Percentiles rank a stretch among this genome's conserved stretches.
These are phyloP conservation scores for Aaosphaeria pasadenensis DNA, from an alignment of 2,329 filamentous ascomycete genomes.

Conservation along the genomic window DNA sequence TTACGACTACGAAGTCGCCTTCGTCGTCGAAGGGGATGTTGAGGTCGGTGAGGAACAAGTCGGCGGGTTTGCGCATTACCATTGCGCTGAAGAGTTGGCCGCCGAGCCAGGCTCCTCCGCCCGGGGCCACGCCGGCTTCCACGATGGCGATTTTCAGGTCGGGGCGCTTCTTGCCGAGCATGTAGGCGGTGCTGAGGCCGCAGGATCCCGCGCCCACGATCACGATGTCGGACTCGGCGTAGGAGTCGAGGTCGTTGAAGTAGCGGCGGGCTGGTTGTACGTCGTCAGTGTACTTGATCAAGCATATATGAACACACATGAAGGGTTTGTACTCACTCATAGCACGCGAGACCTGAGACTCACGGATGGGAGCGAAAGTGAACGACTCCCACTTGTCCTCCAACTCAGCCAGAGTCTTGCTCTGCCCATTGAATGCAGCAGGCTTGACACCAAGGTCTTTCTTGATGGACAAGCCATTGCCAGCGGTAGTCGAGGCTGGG, in stretches of 20 bases:
- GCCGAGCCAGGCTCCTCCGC: slow-evolving; percentile 87
- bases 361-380: slow-evolving; percentile 80
- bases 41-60: slow-evolving; percentile 76
- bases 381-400: slow-evolving; percentile 78
- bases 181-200: slow-evolving; percentile 80
- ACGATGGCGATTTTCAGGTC: slow-evolving; percentile 91
- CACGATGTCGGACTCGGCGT: slow-evolving; percentile 91
- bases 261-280: slow-evolving; percentile 63
- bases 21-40: slow-evolving; percentile 87
- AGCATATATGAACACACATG: too few relatives aligned
- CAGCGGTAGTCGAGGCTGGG: slow-evolving; percentile 25
- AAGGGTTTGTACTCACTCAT: slow-evolving; percentile 56
- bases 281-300: not conserved
- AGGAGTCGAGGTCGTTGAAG: slow-evolving; percentile 83
- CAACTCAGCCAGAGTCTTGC: slow-evolving; percentile 61
- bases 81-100: slow-evolving; percentile 94
- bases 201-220: slow-evolving; percentile 90
- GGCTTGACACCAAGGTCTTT: slow-evolving; percentile 48
- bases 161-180: slow-evolving; percentile 76
- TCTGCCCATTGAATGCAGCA: slow-evolving; percentile 42
- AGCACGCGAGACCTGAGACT: slow-evolving; percentile 87
- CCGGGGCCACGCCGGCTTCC: slow-evolving; percentile 76
- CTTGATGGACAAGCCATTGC: slow-evolving; percentile 35
- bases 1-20: slow-evolving; percentile 84
- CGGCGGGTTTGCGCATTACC: slow-evolving; percentile 91